Evolutionary conservation across 768 basidiomycete species (phyloP).

Genomic region (Ephemerocybe angulata): DNA sequence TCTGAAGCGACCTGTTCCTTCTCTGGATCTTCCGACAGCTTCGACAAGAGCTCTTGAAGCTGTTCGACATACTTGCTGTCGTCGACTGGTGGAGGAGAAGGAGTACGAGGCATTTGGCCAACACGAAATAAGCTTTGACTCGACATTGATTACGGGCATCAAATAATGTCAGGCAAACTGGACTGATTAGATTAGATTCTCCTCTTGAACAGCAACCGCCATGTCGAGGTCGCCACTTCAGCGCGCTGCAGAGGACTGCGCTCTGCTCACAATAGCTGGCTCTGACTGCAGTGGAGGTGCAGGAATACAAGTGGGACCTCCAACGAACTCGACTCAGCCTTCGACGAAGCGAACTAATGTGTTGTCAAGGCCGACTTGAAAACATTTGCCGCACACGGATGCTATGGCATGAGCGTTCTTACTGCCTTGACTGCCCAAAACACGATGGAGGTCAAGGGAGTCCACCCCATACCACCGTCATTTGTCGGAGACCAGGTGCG

Average conservation of each 20-base stretch:
- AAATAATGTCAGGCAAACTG: too few species aligned
- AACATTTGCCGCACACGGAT: constrained; percentile 72
- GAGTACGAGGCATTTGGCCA: constrained; percentile 16
- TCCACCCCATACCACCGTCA: constrained; percentile 61
- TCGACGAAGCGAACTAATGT: not conserved
- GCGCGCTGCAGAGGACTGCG: not conserved
- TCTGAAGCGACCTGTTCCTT: constrained; percentile 43
- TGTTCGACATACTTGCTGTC: constrained; percentile 25
- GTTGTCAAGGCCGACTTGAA: constrained; percentile 73
- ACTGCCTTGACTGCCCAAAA: constrained; percentile 92
- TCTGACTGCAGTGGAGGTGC: constrained; percentile 85
- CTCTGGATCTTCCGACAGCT: constrained; percentile 33
- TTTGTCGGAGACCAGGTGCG: constrained; percentile 76
- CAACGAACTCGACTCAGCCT: not conserved
- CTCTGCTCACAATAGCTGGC: constrained; percentile 71
- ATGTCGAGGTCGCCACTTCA: not conserved
- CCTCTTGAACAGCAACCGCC: not conserved
- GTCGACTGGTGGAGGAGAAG: constrained; percentile 22
- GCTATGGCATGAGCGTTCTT: constrained; percentile 78
- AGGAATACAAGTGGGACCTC: constrained; percentile 79
- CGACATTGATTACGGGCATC: too few species aligned
- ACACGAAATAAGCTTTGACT: constrained; percentile 1
- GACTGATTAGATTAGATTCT: too few species aligned
- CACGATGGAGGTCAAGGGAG: constrained; percentile 74
- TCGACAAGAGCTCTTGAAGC: constrained; percentile 31